These are phyloP conservation scores for Mrakiaceae sp. DNA, from an alignment of 1,284 basidiomycete genomes.

Conservation along the genomic window DNA sequence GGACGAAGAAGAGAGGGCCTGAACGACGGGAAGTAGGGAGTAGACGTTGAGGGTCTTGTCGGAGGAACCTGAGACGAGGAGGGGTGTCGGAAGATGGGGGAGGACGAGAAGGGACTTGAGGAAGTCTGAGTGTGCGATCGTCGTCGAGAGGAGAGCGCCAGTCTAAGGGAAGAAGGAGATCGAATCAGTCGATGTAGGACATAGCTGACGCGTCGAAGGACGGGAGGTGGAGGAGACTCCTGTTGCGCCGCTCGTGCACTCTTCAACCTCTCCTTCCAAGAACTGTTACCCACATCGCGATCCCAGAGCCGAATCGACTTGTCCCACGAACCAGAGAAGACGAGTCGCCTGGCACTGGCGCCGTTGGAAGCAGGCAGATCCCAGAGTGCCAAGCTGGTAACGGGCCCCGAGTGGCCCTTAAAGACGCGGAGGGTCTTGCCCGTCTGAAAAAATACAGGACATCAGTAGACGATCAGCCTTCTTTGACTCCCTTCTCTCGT, in stretches of 20 bases:
- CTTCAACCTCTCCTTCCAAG: too few species aligned
- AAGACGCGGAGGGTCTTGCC: slow-evolving; percentile 63
- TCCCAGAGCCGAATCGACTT: slow-evolving; percentile 80
- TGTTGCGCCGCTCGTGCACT: too few species aligned
- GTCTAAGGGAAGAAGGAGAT: slow-evolving; percentile 40
- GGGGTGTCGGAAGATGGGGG: slow-evolving; percentile 47
- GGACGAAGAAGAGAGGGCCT: slow-evolving; percentile 27
- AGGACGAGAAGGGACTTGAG: slow-evolving; percentile 64
- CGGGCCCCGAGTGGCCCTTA: slow-evolving; percentile 73
- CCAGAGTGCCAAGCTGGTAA: slow-evolving; percentile 63
- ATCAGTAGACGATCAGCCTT: neutral
- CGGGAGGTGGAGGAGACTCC: neutral
- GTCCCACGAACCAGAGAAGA: slow-evolving; percentile 87
- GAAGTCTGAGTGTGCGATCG: slow-evolving; percentile 73
- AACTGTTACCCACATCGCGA: slow-evolving; percentile 43
- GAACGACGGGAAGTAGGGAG: slow-evolving; percentile 40
- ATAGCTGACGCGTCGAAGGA: neutral
- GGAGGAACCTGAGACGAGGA: slow-evolving; percentile 74
- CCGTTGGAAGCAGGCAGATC: slow-evolving; percentile 18
- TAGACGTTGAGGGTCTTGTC: slow-evolving; percentile 83
- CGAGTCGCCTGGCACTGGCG: slow-evolving; percentile 32
- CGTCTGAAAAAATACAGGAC: slow-evolving; percentile 41
- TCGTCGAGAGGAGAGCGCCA: slow-evolving; percentile 53
- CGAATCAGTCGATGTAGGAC: neutral
- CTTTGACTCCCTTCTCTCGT: neutral